Percentiles rank a stretch among this genome's conserved stretches.
Evolutionary conservation across 139 green algal genomes (phyloP).

Genomic region (Dunaliella primolecta): DNA sequence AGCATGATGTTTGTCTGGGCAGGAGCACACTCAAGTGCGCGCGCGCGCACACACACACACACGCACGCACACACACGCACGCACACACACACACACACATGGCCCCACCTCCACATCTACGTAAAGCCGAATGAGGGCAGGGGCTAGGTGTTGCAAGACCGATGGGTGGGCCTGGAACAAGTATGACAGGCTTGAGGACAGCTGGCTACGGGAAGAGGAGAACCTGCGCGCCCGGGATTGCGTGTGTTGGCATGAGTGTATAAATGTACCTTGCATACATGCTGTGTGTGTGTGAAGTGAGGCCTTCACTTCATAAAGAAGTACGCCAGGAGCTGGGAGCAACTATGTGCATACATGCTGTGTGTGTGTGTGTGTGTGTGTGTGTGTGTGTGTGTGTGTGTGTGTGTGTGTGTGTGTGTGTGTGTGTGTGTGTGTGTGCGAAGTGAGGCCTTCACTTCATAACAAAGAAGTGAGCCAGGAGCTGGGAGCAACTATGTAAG

Average conservation of each 20-base stretch:
- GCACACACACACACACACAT: neutral
- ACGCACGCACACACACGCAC: neutral
- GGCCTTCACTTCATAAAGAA: too few relatives aligned
- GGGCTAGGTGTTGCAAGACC: slow-evolving; percentile 73
- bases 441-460: too few relatives aligned
- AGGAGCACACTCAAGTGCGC: neutral
- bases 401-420: too few relatives aligned
- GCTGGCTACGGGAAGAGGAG: neutral
- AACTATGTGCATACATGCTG: too few relatives aligned
- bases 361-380: too few relatives aligned
- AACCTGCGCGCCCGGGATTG: neutral
- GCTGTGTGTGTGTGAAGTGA: too few relatives aligned
- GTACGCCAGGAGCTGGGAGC: too few relatives aligned
- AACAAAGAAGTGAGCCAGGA: too few relatives aligned
- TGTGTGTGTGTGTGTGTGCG: too few relatives aligned
- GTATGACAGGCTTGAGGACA: slow-evolving; percentile 15
- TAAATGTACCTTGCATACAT: neutral
- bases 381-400: too few relatives aligned
- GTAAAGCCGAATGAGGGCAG: slow-evolving; percentile 84
- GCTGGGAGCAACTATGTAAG: too few relatives aligned
- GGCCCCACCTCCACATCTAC: slow-evolving; percentile 50
- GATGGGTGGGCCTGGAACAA: slow-evolving; percentile 85
- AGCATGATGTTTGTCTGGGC: too few relatives aligned
- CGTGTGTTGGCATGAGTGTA: neutral
- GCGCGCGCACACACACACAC: neutral